Evolutionary conservation across 1,284 basidiomycete genomes (phyloP), one percentile per base, ranked within the genome.

Genomic region (Athelia psychrophila): DNA sequence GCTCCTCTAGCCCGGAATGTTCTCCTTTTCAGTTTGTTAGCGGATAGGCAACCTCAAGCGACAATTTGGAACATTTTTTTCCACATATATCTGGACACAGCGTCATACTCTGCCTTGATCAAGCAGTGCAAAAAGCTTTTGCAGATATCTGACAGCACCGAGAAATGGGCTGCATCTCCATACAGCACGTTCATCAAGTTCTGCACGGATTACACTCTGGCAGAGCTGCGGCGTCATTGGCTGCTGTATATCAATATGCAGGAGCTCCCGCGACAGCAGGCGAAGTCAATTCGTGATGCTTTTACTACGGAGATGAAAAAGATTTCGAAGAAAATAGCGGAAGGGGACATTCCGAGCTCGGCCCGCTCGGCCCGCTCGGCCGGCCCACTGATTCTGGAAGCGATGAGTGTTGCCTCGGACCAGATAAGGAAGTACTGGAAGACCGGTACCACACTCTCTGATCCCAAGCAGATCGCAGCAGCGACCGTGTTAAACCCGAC

Each of bases 61-160:
- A 60, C 44, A 12, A 64, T 77, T 9, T 86, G 83, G 83, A 74
- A 80, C 48, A 78, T 83, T 20, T 82, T 78, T 60, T 84, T 76
- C 56, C 78, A 85, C 59, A 64, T 84, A 49, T 69, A 73, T 50
- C 58, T 86, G 36, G 77, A 83, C 62, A 57, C 71, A 33, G 46
- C 49, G 0, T 70, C 80, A 0, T 60, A 71, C 9, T 52, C 61
- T 1, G 47, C 72, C n/a, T 64, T 86, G 19, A 49, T 71, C 2
- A 57, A 56, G 0, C 79, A 83, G 38, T 81, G 75, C 54, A 56
- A 62, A 4, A 77, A 71, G 51, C 73, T 86, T 16, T 50, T 71
- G 18, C 56, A 65, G 0, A 45, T 68, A 15, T 71, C 76, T 0
- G 48, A 56, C 20, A 64, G 68, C 51, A 25, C 78, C 16, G 61